Evolutionary conservation across 345 rosid species (phyloP).

Genomic region (Hibiscus tridactylites): DNA sequence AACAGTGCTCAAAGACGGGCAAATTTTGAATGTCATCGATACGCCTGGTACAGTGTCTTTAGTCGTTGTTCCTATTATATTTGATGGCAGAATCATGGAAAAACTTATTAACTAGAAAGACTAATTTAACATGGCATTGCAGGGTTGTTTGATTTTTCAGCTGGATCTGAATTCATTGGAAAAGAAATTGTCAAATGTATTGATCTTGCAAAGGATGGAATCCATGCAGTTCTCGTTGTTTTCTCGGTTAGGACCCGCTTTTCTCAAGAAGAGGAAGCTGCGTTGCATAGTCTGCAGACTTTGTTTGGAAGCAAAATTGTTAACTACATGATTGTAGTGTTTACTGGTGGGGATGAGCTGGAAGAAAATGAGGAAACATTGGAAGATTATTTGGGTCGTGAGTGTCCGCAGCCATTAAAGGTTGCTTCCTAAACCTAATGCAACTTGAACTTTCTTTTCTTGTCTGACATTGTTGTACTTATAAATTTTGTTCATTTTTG

Average conservation of each 20-base stretch:
- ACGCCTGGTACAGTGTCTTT: conserved; percentile 62
- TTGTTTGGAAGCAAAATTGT: conserved; percentile 66
- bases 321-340: conserved; percentile 79
- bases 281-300: conserved; percentile 53
- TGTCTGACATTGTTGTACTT: not conserved
- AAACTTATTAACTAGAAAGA: not conserved
- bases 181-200: conserved; percentile 81
- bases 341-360: conserved; percentile 89
- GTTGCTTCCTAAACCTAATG: conserved; percentile 24
- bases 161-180: conserved; percentile 52
- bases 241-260: conserved; percentile 60
- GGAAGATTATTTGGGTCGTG: conserved; percentile 62
- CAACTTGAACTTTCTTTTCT: not conserved
- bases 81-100: not conserved
- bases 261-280: conserved; percentile 65
- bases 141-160: conserved; percentile 79
- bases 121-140: conserved; percentile 11
- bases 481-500: not conserved
- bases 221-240: conserved; percentile 71
- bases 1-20: conserved; percentile 50
- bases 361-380: conserved; percentile 72
- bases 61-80: not conserved
- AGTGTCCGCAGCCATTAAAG: conserved; percentile 67
- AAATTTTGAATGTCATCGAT: conserved; percentile 68
- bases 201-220: conserved; percentile 79